Base-by-base conservation (phyloP, 495 filamentous ascomycete genomes). In the Penicillium bialowiezense region DNA sequence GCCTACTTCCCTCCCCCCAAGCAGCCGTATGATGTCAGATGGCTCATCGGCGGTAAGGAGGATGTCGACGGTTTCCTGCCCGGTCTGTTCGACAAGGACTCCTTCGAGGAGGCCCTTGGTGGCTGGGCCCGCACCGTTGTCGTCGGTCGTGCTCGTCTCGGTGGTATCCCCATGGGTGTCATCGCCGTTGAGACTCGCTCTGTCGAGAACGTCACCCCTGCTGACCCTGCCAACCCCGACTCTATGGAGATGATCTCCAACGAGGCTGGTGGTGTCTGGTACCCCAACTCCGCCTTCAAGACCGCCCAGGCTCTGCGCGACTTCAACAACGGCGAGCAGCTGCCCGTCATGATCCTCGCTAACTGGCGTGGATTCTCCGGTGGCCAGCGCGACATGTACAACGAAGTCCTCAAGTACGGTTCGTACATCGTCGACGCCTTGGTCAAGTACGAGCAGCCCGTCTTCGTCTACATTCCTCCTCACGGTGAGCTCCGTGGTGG, bases 361-460 rank as follows among this genome's bases (percentile, higher is more conserved):
- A 98, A 98, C 80, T 98, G 93, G 93, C 82, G 93, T 80, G 93
- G 93, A 73, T 98, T 98, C 88, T 97, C 93, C 47, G 93, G 93
- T 76, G 93, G 93, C 42, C 93, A 98, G 73, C 89, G 91, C 59
- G 93, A 98, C 69, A 98, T 98, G 93, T 98, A 96, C 83, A 96
- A 97, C 73, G 93, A 98, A 71, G 95, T 98, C 7, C 84, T 98
- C 67, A 98, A 98, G 78, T 98, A 98, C 65, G 93, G 93, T 57
- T 95, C 90, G 12, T 96, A 91, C 80, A 98, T 98, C 59, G 93
- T 98, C 52, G 93, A 98, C 67, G 91, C 93, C 35, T 82, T 98
- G 24, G 91, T 96, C 79, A 93, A 96, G 70, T 97, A 90, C 62
- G 91, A 97, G 80, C 93, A 98, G 75, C 93, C 93, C 12, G 85